These are phyloP conservation scores for Candida morakotiae DNA, from an alignment of 805 yeast species.

Conservation along the genomic window DNA sequence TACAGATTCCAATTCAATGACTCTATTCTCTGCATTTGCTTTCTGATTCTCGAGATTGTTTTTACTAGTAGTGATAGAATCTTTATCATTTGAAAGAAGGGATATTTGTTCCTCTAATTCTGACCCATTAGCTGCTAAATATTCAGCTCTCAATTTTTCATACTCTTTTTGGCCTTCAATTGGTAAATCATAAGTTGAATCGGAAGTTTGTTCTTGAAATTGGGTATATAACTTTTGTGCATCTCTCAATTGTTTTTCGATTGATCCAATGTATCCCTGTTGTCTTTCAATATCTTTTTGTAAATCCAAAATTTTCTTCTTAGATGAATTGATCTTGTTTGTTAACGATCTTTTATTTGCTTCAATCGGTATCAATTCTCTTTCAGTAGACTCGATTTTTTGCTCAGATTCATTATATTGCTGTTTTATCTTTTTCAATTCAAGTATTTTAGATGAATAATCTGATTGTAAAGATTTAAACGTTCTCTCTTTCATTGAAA, in stretches of 20 bases:
- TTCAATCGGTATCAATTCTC: slow-evolving; percentile 57
- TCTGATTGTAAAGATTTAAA: slow-evolving; percentile 29
- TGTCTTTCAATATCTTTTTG: slow-evolving; percentile 53
- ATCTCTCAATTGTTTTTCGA: slow-evolving; percentile 47
- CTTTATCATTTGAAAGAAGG: slow-evolving; percentile 39
- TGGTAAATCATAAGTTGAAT: slow-evolving; percentile 25
- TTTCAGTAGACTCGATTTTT: slow-evolving; percentile 41
- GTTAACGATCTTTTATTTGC: slow-evolving; percentile 49
- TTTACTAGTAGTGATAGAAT: slow-evolving; percentile 31
- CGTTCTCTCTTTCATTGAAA: slow-evolving; percentile 22
- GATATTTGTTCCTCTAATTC: slow-evolving; percentile 49
- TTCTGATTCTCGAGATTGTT: slow-evolving; percentile 25
- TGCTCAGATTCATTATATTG: slow-evolving; percentile 31
- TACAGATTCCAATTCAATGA: slow-evolving; percentile 33
- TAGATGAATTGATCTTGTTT: slow-evolving; percentile 44
- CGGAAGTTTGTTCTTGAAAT: slow-evolving; percentile 20
- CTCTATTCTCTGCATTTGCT: slow-evolving; percentile 34
- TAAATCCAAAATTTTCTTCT: slow-evolving; percentile 48
- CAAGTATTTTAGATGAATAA: slow-evolving; percentile 44
- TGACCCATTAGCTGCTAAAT: slow-evolving; percentile 50
- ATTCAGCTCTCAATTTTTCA: slow-evolving; percentile 52
- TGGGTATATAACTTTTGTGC: slow-evolving; percentile 25
- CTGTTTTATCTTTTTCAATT: slow-evolving; percentile 37
- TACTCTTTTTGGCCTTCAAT: slow-evolving; percentile 55
- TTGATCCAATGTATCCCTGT: slow-evolving; percentile 32